phyloP scores from a whole-genome alignment of 1,284 basidiomycete species.

The Ganoderma sinense region DNA sequence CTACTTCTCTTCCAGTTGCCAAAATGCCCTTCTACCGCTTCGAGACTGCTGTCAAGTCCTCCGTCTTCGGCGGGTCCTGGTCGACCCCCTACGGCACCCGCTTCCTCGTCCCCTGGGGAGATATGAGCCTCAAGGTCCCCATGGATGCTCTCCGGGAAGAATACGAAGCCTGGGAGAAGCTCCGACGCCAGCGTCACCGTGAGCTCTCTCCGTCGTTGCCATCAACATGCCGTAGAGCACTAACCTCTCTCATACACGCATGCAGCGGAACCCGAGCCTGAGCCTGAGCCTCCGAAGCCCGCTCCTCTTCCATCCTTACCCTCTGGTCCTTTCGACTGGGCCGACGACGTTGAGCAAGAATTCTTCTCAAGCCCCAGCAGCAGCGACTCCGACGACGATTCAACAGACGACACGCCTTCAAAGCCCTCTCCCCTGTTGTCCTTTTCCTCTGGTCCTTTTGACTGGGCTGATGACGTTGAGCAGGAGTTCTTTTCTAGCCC shows the following conservation, averaged over 20 bases:
- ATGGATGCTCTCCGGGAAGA: background rate
- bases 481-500: background rate
- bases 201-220: too few relatives aligned
- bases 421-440: background rate
- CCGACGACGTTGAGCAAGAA: slow-evolving; percentile 2
- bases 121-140: slow-evolving; percentile 2
- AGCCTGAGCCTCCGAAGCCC: background rate
- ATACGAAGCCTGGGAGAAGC: slow-evolving; percentile 2
- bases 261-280: background rate
- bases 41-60: background rate
- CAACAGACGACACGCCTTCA: background rate
- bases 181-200: background rate
- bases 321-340: slow-evolving; percentile 5
- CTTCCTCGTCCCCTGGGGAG: slow-evolving; percentile 6
- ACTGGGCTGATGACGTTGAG: slow-evolving; percentile 6
- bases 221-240: background rate
- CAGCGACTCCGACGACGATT: too few relatives aligned
- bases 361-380: background rate
- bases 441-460: background rate
- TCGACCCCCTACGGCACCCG: slow-evolving; percentile 6
- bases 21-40: background rate
- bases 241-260: background rate
- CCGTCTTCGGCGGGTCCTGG: slow-evolving; percentile 5
- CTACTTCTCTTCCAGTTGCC: background rate
- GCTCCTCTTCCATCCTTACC: background rate